Conservation (phyloP, 139 green algal genomes). For the Chlamydomonas asymmetrica region DNA sequence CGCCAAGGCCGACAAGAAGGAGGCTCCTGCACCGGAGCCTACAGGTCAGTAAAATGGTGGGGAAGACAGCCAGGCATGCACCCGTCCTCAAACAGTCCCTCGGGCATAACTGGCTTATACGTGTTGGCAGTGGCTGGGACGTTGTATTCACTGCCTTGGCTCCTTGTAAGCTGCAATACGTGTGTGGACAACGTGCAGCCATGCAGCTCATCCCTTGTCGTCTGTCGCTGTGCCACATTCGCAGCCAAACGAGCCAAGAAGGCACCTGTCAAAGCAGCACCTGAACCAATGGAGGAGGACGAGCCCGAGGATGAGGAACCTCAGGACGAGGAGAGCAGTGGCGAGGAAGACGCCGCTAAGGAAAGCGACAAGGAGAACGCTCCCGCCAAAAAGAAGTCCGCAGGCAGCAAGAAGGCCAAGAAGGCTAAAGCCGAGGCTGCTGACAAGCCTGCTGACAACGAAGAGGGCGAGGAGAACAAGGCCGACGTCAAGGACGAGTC, state of each 20-base stretch:
- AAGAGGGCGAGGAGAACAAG: constrained; percentile 27
- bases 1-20: background rate
- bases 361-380: background rate
- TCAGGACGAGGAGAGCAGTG: no score
- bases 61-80: background rate
- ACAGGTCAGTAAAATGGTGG: background rate
- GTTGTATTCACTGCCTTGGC: no score
- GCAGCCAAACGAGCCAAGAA: constrained; percentile 4
- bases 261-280: background rate
- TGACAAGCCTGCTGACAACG: background rate
- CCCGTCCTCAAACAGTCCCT: no score
- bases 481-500: constrained; percentile 12
- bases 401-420: constrained; percentile 13
- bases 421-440: constrained; percentile 7
- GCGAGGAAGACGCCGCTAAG: background rate
- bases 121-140: no score
- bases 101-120: no score
- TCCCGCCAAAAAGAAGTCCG: background rate
- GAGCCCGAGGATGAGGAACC: no score
- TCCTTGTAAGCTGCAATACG: no score
- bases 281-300: background rate
- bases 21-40: no score
- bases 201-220: background rate
- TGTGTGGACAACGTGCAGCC: background rate
- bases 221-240: background rate